A percentile compares a stretch with the other conserved stretches of the same genome.
Evolutionary conservation across 139 green algal species (phyloP).

Genomic region (Asterochloris sp.): DNA sequence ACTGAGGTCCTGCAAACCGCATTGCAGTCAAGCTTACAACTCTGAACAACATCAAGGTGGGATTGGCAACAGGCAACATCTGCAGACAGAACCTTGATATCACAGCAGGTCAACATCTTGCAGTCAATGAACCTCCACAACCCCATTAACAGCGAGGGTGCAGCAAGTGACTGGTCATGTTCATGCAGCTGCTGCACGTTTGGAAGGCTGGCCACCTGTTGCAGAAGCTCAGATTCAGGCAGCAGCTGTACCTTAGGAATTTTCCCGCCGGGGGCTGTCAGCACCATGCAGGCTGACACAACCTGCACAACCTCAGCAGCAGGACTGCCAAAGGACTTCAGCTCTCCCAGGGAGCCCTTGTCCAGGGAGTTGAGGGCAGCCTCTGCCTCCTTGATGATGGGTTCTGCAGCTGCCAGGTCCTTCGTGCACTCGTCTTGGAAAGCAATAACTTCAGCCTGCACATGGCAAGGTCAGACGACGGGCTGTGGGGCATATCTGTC

Average conservation of each 20-base stretch:
- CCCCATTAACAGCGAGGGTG: too few species aligned
- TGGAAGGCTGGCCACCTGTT: neutral
- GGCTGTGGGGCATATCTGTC: neutral
- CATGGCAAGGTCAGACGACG: neutral
- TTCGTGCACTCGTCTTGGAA: slow-evolving; percentile 82
- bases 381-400: slow-evolving; percentile 81
- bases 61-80: too few species aligned
- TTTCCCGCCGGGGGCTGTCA: slow-evolving; percentile 76
- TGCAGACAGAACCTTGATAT: too few species aligned
- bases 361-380: slow-evolving; percentile 87
- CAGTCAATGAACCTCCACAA: too few species aligned
- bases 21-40: too few species aligned
- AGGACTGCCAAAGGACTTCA: slow-evolving; percentile 89
- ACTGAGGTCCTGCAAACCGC: slow-evolving; percentile 54
- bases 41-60: too few species aligned
- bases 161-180: too few species aligned
- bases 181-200: too few species aligned
- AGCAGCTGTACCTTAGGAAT: slow-evolving; percentile 60
- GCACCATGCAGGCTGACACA: slow-evolving; percentile 78
- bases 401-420: slow-evolving; percentile 75
- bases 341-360: slow-evolving; percentile 81
- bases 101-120: too few species aligned
- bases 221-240: neutral
- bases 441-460: slow-evolving; percentile 59
- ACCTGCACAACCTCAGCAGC: slow-evolving; percentile 79